Evolutionary conservation across 2,329 filamentous ascomycete genomes (phyloP).

Genomic region (Madurella mycetomatis): DNA sequence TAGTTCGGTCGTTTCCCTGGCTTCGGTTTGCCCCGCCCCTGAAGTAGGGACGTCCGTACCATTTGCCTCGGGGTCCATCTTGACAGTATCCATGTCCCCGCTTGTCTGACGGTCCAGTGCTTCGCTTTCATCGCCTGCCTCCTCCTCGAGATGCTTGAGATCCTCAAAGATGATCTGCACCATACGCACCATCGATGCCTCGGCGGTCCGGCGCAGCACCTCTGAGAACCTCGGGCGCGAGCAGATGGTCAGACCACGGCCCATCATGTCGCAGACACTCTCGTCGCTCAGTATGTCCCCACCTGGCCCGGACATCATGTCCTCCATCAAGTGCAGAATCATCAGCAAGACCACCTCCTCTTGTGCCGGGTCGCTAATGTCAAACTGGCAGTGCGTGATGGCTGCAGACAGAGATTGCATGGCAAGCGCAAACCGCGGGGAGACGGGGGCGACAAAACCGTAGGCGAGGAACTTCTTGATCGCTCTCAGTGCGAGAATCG

Average conservation of each 20-base stretch:
- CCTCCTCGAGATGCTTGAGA: slow-evolving; percentile 78
- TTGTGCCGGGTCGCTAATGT: slow-evolving; percentile 89
- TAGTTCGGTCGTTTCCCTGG: not conserved
- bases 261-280: slow-evolving; percentile 99
- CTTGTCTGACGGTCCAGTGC: slow-evolving; percentile 62
- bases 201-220: slow-evolving; percentile 81
- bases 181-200: slow-evolving; percentile 98
- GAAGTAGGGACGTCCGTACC: slow-evolving; percentile 38
- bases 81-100: slow-evolving; percentile 68
- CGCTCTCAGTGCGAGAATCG: slow-evolving; percentile 85
- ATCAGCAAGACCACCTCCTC: slow-evolving; percentile 93
- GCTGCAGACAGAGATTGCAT: slow-evolving; percentile 94
- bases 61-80: slow-evolving; percentile 76
- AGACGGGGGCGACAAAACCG: slow-evolving; percentile 77
- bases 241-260: slow-evolving; percentile 93
- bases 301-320: slow-evolving; percentile 91
- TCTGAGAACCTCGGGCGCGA: slow-evolving; percentile 90
- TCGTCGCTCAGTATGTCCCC: slow-evolving; percentile 94
- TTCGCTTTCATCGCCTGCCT: slow-evolving; percentile 63
- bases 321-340: slow-evolving; percentile 96
- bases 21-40: slow-evolving; percentile 1
- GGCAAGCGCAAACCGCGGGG: slow-evolving; percentile 80
- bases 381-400: slow-evolving; percentile 95
- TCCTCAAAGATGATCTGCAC: slow-evolving; percentile 97
- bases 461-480: slow-evolving; percentile 97